Evolutionary conservation across 1,284 basidiomycete species (phyloP), one percentile per base, ranked within the genome.

Genomic region (Macrocybe sp.): DNA sequence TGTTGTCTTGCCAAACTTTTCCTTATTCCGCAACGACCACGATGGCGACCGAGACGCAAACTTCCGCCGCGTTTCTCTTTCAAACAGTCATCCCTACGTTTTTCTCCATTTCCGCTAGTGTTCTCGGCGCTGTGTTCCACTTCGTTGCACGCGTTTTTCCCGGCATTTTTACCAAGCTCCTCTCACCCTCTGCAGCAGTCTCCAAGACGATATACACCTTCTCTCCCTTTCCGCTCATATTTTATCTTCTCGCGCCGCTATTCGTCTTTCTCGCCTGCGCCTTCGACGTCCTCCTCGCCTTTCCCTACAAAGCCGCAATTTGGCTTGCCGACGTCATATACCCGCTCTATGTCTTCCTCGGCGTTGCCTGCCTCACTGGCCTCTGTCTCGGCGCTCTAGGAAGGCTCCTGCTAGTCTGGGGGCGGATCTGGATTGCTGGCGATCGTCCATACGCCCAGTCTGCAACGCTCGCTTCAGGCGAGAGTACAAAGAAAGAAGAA

Each of bases 341-440:
- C 50, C 83, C 83, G 0, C 44, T 83, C 33, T 86, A 85, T 52
- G 72, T 81, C 16, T 76, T 85, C 52, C 68, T 74, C 32, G 80
- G 78, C 4, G 72, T 76, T 0, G 76, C 81, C 2, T 78, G 75
- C 53, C 73, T 85, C 41, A 68, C 68, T 22, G 82, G 83, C 0
- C 66, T 61, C 1, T 30, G 73, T 8, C 41, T 85, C 0, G 83
- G 82, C 1, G 46, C 74, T 0, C 55, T 66, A 2, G 81, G 75
- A 0, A 44, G 56, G 29, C 30, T 59, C 29, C 22, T 22, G 22
- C 22, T 22, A 22, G 45, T 55, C 2, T 32, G 49, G 7, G 28
- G n/a, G 31, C 28, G 41, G 41, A 42, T 42, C 22, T 22, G 22
- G 22, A 22, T 22, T 22, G 22, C 22, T 22, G 22, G 22, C 22